Base-by-base conservation (phyloP, 805 yeast genomes). In the Candida tammaniensis region DNA sequence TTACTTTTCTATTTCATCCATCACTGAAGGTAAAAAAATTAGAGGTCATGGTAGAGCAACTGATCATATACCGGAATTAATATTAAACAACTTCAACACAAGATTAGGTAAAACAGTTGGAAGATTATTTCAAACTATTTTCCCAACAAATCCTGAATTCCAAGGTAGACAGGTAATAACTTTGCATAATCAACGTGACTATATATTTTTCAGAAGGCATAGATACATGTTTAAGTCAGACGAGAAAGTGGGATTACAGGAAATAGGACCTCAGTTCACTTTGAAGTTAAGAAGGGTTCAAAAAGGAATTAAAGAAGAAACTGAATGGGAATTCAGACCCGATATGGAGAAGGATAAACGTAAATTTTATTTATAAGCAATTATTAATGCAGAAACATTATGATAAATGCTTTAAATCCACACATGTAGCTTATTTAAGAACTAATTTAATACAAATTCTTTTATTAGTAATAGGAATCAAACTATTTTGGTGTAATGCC, bases 311-410 rank as follows among this genome's bases (percentile, higher is more conserved):
- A 80, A 80, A 53, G 95, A 87, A 47, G 98, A 91, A 52, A 72
- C 85, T 17, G 96, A 87, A 52, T 91, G 98, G 97, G 97, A 93
- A 61, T 95, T 88, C 64, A 78, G 86, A 48, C 82, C 96, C 3
- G 95, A 86, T 46, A 89, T 93, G 98, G 98, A 93, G 59, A 82
- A 83, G 52, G 97, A 91, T 59, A 91, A 89, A 79, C 80, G 81
- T 63, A 88, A 86, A 75, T 91, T 91, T 57, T 82, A 87, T 54
- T 64, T 91, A 47, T 91, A 67, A 46, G 8, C n/a, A n/a, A n/a
- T n/a, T n/a, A n/a, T n/a, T n/a, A n/a, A n/a, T n/a, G n/a, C n/a
- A n/a, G n/a, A n/a, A n/a, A n/a, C n/a, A n/a, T n/a, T n/a, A n/a
- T n/a, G n/a, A n/a, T n/a, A n/a, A n/a, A n/a, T n/a, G n/a, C n/a